Conservation (phyloP, 257 asterid species). For the Ajuga chamaepitys region DNA sequence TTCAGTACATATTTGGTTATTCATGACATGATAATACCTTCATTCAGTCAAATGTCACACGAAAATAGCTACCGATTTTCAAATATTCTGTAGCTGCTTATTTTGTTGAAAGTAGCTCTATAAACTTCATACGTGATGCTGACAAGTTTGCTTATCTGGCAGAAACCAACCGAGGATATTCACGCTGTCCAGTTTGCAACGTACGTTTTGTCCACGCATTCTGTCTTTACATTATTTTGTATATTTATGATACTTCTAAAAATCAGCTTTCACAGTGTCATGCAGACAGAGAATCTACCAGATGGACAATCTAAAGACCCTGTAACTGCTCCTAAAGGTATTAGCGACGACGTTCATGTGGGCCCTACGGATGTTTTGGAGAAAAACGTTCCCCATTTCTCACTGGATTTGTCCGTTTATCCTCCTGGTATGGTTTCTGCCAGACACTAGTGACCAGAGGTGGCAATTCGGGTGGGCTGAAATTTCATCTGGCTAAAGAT, state of each 20-base stretch:
- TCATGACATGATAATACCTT: too few species aligned
- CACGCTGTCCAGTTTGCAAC: slow-evolving; percentile 22
- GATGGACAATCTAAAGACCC: too few species aligned
- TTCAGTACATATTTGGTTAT: too few species aligned
- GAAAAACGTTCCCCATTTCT: slow-evolving; percentile 5
- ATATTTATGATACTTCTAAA: background rate
- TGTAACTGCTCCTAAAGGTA: slow-evolving; percentile 14
- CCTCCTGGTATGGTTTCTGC: slow-evolving; percentile 30
- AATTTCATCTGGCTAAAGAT: too few species aligned
- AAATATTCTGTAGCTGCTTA: background rate
- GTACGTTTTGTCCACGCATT: slow-evolving; percentile 20
- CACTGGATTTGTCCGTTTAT: slow-evolving; percentile 29
- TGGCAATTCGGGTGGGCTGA: too few species aligned
- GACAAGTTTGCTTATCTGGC: slow-evolving; percentile 20
- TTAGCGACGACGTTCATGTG: slow-evolving; percentile 10
- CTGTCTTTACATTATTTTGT: background rate
- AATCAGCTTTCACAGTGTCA: slow-evolving; percentile 17
- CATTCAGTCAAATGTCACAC: too few species aligned
- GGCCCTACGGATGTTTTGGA: slow-evolving; percentile 8
- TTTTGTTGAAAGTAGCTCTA: background rate
- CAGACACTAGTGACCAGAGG: background rate
- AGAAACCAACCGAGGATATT: slow-evolving; percentile 23
- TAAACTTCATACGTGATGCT: background rate
- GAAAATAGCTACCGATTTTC: too few species aligned
- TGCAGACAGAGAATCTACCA: slow-evolving; percentile 18